A percentile compares a stretch with the other conserved stretches of the same genome.
These are phyloP conservation scores for Beauveria medogensis DNA, from an alignment of 2,329 filamentous ascomycete species.

Conservation along the genomic window DNA sequence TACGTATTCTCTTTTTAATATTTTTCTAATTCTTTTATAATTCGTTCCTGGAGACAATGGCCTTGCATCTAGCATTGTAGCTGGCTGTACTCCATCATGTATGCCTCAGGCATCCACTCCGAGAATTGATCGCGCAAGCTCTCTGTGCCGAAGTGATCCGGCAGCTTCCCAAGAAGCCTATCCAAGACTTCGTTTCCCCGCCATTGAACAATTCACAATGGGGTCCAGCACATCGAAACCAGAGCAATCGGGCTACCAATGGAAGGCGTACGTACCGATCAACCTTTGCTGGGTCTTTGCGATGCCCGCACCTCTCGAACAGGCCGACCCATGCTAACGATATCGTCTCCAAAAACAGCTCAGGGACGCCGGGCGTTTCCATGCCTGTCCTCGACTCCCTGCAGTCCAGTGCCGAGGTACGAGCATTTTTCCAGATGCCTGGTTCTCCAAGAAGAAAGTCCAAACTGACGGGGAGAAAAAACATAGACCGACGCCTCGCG, in stretches of 20 bases:
- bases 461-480: too few relatives aligned
- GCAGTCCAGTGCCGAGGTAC: conserved; percentile 78
- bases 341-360: conserved; percentile 22
- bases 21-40: too few relatives aligned
- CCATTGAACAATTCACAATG: conserved; percentile 35
- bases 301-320: too few relatives aligned
- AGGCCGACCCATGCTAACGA: conserved; percentile 1
- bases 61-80: too few relatives aligned
- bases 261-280: conserved; percentile 44
- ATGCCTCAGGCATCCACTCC: conserved; percentile 25
- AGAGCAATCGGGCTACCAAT: conserved; percentile 32
- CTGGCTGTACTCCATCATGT: too few relatives aligned
- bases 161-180: conserved; percentile 26
- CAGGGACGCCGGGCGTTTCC: conserved; percentile 54
- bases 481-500: conserved; percentile 79
- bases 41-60: too few relatives aligned
- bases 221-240: conserved; percentile 50
- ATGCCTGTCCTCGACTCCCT: conserved; percentile 75
- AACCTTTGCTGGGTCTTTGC: background rate
- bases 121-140: conserved; percentile 19
- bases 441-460: too few relatives aligned
- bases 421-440: conserved; percentile 10
- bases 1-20: too few relatives aligned
- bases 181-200: conserved; percentile 14
- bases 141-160: conserved; percentile 25